Conservation (phyloP, 495 filamentous ascomycete genomes). For the Aspergillus haitiensis region DNA sequence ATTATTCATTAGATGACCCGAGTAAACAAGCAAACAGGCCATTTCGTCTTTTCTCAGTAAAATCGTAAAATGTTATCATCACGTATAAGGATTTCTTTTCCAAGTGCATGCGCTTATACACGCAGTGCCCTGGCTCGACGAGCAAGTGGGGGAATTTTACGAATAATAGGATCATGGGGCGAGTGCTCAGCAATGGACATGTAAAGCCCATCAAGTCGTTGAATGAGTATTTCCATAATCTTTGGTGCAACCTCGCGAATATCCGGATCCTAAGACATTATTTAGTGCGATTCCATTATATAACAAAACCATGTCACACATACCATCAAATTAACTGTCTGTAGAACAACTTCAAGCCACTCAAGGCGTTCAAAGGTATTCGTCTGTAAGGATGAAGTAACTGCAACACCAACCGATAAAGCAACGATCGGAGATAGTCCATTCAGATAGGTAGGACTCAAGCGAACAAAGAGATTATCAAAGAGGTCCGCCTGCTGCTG, state of each 20-base stretch:
- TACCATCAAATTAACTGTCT: slow-evolving; percentile 51
- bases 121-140: slow-evolving; percentile 56
- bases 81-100: neutral
- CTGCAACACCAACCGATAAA: slow-evolving; percentile 79
- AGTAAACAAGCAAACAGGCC: slow-evolving; percentile 2
- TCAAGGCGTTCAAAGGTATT: slow-evolving; percentile 65
- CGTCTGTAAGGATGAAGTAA: slow-evolving; percentile 68
- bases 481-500: slow-evolving; percentile 73
- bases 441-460: slow-evolving; percentile 68
- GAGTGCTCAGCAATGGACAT: slow-evolving; percentile 61
- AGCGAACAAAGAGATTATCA: slow-evolving; percentile 72
- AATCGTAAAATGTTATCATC: slow-evolving; percentile 12
- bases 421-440: slow-evolving; percentile 70
- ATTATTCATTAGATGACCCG: slow-evolving; percentile 12
- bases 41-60: neutral
- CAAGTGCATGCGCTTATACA: slow-evolving; percentile 10
- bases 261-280: slow-evolving; percentile 63
- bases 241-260: slow-evolving; percentile 61
- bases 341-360: slow-evolving; percentile 76
- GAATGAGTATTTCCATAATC: slow-evolving; percentile 71
- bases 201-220: slow-evolving; percentile 70
- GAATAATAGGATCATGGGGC: slow-evolving; percentile 62
- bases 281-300: slow-evolving; percentile 9
- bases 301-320: slow-evolving; percentile 18
- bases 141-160: slow-evolving; percentile 58